These are phyloP conservation scores for Phytophthora macrochlamydospora DNA, from an alignment of 352 stramenopile genomes.

Conservation along the genomic window DNA sequence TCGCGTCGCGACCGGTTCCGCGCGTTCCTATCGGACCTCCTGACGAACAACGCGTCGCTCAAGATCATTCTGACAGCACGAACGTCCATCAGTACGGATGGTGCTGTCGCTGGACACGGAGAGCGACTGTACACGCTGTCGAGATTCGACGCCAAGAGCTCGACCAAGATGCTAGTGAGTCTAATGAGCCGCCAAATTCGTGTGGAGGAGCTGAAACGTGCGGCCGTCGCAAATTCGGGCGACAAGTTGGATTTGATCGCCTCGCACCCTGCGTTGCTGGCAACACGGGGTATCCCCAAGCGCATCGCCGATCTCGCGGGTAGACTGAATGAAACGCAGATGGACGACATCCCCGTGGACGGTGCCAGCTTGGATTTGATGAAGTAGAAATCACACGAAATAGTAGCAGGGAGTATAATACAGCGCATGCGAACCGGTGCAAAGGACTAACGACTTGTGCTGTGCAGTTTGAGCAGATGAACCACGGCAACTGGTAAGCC, in stretches of 20 bases:
- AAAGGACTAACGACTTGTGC: no score
- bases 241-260: constrained; percentile 80
- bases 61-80: constrained; percentile 76
- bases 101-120: constrained; percentile 67
- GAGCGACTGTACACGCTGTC: constrained; percentile 72
- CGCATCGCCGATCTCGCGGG: constrained; percentile 74
- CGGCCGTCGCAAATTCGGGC: constrained; percentile 31
- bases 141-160: constrained; percentile 72
- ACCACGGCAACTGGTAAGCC: no score
- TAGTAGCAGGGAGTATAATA: constrained; percentile 25
- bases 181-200: constrained; percentile 77
- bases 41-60: constrained; percentile 73
- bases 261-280: constrained; percentile 67
- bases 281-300: constrained; percentile 68
- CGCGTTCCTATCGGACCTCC: constrained; percentile 64
- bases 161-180: constrained; percentile 77
- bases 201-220: constrained; percentile 64
- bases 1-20: constrained; percentile 65
- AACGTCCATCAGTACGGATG: constrained; percentile 66
- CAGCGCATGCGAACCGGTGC: constrained; percentile 1
- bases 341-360: constrained; percentile 67
- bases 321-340: constrained; percentile 65
- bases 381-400: constrained; percentile 24
- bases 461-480: no score
- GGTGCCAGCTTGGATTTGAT: constrained; percentile 40